A percentile compares a stretch with the other conserved stretches of the same genome.
phyloP scores from a whole-genome alignment of 176 grass and related monocot genomes.

The Pharus latifolius region DNA sequence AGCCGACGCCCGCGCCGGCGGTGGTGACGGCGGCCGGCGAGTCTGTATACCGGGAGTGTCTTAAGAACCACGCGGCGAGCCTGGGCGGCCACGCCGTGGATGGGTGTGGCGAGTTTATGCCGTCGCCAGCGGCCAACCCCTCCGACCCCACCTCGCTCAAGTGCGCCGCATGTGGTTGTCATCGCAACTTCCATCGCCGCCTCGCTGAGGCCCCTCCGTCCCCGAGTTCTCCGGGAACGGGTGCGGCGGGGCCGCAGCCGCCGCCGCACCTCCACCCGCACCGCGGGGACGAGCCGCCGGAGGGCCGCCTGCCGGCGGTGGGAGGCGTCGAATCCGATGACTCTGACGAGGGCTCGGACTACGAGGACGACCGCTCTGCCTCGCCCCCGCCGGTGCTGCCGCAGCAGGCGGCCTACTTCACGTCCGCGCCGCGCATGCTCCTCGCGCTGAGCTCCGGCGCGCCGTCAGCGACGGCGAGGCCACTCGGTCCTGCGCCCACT shows the following conservation, averaged over 20 bases:
- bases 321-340: constrained; percentile 23
- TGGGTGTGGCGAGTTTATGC: constrained; percentile 41
- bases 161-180: constrained; percentile 48
- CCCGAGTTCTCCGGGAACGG: background rate
- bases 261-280: background rate
- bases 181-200: constrained; percentile 54
- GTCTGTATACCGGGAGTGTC: constrained; percentile 55
- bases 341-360: constrained; percentile 32
- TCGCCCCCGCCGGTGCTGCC: constrained; percentile 14
- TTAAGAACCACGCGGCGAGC: constrained; percentile 82
- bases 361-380: constrained; percentile 9
- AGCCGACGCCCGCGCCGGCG: background rate
- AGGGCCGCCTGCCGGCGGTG: background rate
- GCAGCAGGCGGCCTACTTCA: background rate
- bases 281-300: background rate
- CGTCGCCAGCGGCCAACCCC: constrained; percentile 1
- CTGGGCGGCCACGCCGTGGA: constrained; percentile 32
- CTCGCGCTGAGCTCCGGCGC: constrained; percentile 37
- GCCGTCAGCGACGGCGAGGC: background rate
- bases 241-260: background rate
- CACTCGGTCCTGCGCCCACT: background rate
- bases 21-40: background rate
- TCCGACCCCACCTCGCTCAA: constrained; percentile 30
- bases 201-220: constrained; percentile 1
- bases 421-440: constrained; percentile 52